Evolutionary conservation across 2,329 filamentous ascomycete genomes (phyloP), one percentile per base, ranked within the genome.

Genomic region (Calonectria hongkongensis): DNA sequence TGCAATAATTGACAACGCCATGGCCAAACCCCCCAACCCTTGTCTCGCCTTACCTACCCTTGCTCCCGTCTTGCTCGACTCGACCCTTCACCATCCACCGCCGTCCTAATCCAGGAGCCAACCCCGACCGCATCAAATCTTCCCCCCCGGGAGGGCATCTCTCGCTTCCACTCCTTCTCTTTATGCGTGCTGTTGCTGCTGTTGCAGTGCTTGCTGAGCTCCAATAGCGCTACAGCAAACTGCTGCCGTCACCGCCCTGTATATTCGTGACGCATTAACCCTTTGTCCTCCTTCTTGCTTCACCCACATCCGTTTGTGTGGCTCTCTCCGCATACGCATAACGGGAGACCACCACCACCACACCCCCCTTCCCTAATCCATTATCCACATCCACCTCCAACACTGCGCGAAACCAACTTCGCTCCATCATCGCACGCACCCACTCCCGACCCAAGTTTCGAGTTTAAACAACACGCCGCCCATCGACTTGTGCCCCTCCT

Each of bases 301-400:
- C 45, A 58, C 54, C 30, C 92, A 43, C 91, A 92, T 58, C 30
- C 33, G 39, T 58, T 58, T 58, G 50, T 18, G 51, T 58, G 64
- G 54, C 28, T 67, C 69, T 68, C 69, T 33, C 30, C 30, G 30
- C 30, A 33, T 33, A 33, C 70, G 70, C 73, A 74, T 45, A 41
- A 43, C 58, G 58, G 51, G 51, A 58, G 51, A 58, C 51, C n/a
- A 36, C 51, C 51, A 36, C 21, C 21, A 21, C 21, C 30, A 65
- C 71, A 67, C 70, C 73, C 65, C 58, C 45, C 62, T 63, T 47
- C 62, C 43, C 60, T 41, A 70, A 51, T 56, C 60, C 64, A 47
- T 70, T 67, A 43, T 43, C 54, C 54, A 51, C 51, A 48, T 21
- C 65, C 62, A 48, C 36, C 43, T 51, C 39, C 25, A 51, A 43